Evolutionary conservation across 495 filamentous ascomycete species (phyloP), one percentile per base, ranked within the genome.

Genomic region (Hyaloscypha variabilis): DNA sequence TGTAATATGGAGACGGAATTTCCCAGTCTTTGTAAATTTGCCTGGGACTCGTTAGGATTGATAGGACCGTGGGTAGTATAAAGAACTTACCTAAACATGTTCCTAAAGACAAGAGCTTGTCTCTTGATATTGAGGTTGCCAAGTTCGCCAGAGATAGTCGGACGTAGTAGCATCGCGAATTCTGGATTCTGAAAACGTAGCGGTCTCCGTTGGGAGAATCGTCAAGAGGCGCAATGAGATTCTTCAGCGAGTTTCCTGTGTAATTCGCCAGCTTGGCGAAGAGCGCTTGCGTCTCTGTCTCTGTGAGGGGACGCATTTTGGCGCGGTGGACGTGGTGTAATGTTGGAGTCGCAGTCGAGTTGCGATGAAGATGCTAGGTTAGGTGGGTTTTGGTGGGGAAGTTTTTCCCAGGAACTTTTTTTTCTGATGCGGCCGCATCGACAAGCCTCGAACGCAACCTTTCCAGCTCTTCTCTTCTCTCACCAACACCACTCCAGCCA

Each of bases 21-120:
- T 97, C 28, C 91, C 89, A 5, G 91, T 90, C 84, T 97, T 97
- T 54, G 92, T 96, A 79, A 97, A 92, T 75, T 94, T 95, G 58
- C 87, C 83, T 81, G 66, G 6, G 36, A 58, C 13, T 5, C 61
- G 39, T 66, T 60, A 67, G 64, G 55, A 17, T 17, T 24, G 13
- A 8, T 21, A 34, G 6, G 25, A 17, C 36, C 24, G 10, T 0
- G 1, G 19, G 23, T 42, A 21, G 28, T 17, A 14, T n/a, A 58
- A 49, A 53, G 23, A 19, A 67, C 68, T 11, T 75, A 75, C 88
- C 91, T 29, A 96, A 75, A 73, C 91, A 95, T 8, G 90, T 93
- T 13, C 95, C 95, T n/a, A 96, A 75, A 1, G 88, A 91, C 46
- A 97, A 85, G 8, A 98, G 83, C 61, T 86, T 86, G 66, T 90